These are phyloP conservation scores for Theileria orientalis DNA, from an alignment of 169 alveolate species.

Conservation along the genomic window DNA sequence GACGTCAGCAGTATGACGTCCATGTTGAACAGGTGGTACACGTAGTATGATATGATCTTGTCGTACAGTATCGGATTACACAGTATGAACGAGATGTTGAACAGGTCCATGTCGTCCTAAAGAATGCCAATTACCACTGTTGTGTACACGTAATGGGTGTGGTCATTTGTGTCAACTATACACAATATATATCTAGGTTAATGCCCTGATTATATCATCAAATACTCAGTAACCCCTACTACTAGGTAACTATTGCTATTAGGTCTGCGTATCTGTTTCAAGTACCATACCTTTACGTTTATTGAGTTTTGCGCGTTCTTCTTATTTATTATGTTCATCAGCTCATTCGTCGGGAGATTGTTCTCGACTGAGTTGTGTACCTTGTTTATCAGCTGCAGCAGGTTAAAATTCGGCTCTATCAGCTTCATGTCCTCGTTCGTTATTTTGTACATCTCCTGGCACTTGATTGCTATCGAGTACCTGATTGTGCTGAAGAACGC, in stretches of 20 bases:
- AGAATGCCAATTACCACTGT: not conserved
- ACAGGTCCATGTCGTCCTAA: conserved; percentile 60
- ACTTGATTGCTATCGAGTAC: conserved; percentile 48
- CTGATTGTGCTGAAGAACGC: conserved; percentile 44
- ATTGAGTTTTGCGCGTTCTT: conserved; percentile 1
- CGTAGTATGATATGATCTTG: conserved; percentile 17
- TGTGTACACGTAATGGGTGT: too few relatives aligned
- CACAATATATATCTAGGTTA: not conserved
- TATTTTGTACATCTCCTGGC: conserved; percentile 44
- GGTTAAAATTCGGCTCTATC: conserved; percentile 36
- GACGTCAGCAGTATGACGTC: conserved; percentile 27
- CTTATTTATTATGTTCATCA: conserved; percentile 13
- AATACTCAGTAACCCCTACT: too few relatives aligned
- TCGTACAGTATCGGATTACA: conserved; percentile 41
- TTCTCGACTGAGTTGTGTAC: conserved; percentile 14
- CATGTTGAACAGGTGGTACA: conserved; percentile 16
- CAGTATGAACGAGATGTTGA: conserved; percentile 49
- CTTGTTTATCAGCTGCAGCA: conserved; percentile 32
- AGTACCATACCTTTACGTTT: conserved; percentile 46
- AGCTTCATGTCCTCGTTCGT: conserved; percentile 21
- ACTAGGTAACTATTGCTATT: too few relatives aligned
- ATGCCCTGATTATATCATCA: not conserved
- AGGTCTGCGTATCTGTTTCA: too few relatives aligned
- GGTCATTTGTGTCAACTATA: not conserved
- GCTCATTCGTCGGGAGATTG: conserved; percentile 45